Percentiles rank a stretch among this genome's conserved stretches.
phyloP scores from a whole-genome alignment of 2,329 filamentous ascomycete genomes.

The Ophiostoma sp. region DNA sequence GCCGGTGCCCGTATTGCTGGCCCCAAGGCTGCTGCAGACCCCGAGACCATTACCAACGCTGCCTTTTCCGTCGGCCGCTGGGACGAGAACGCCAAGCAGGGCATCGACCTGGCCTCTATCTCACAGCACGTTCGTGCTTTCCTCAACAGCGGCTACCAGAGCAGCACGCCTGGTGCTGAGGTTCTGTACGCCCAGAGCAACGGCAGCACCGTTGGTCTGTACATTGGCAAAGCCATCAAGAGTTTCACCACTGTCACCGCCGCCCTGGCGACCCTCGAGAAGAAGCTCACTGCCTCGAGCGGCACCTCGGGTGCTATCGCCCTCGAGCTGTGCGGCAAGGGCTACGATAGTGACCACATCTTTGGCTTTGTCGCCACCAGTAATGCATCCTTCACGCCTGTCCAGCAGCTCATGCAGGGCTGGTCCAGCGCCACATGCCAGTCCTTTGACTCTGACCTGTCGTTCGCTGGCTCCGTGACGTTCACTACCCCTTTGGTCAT shows the following conservation, averaged over 20 bases:
- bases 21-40: not conserved
- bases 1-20: not conserved
- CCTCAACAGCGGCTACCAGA: not conserved
- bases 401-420: conserved; percentile 32
- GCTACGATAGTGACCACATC: conserved; percentile 32
- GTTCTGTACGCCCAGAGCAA: conserved; percentile 33
- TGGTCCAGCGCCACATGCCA: conserved; percentile 31
- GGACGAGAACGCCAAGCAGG: conserved; percentile 20
- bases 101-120: conserved; percentile 23
- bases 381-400: conserved; percentile 32
- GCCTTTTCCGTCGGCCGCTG: not conserved
- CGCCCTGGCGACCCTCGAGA: not conserved
- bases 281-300: conserved; percentile 21
- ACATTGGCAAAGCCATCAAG: conserved; percentile 33
- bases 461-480: not conserved
- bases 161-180: conserved; percentile 14
- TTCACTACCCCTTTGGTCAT: not conserved
- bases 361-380: conserved; percentile 35
- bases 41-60: not conserved
- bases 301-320: conserved; percentile 30
- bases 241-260: not conserved
- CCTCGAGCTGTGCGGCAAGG: conserved; percentile 35
- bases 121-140: not conserved
- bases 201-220: conserved; percentile 33
- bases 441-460: not conserved